Evolutionary conservation across 2,329 filamentous ascomycete genomes (phyloP).

Genomic region (Orbilia brochopaga): DNA sequence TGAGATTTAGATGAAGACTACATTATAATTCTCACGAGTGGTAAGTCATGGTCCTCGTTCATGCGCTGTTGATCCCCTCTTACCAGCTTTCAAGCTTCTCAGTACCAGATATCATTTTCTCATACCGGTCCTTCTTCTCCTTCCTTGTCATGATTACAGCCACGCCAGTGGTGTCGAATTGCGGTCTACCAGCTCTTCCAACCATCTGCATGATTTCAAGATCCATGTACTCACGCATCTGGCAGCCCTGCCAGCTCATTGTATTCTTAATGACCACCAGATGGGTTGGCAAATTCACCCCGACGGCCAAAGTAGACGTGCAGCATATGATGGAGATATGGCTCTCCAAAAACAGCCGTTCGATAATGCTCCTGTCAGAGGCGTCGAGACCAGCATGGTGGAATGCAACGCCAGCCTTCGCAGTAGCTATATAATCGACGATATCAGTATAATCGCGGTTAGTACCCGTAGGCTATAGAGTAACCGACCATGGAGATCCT

Average conservation of each 20-base stretch:
- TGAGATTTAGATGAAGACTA: slow-evolving; percentile 75
- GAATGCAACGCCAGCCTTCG: slow-evolving; percentile 72
- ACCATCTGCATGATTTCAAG: slow-evolving; percentile 91
- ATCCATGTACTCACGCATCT: slow-evolving; percentile 74
- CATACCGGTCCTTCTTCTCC: slow-evolving; percentile 70
- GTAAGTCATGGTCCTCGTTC: not conserved
- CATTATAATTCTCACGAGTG: not conserved
- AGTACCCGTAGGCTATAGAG: slow-evolving; percentile 53
- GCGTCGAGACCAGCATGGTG: slow-evolving; percentile 78
- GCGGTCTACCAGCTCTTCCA: slow-evolving; percentile 79
- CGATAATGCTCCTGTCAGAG: slow-evolving; percentile 70
- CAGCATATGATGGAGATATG: slow-evolving; percentile 83
- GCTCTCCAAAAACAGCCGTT: slow-evolving; percentile 71
- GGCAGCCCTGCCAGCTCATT: slow-evolving; percentile 67
- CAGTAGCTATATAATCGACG: slow-evolving; percentile 36
- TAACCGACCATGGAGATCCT: slow-evolving; percentile 66
- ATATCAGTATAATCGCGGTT: not conserved
- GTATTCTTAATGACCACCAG: slow-evolving; percentile 85
- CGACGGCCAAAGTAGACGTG: slow-evolving; percentile 82
- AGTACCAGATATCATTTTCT: slow-evolving; percentile 74
- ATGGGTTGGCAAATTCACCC: slow-evolving; percentile 82
- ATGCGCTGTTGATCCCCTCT: slow-evolving; percentile 7
- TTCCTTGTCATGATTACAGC: slow-evolving; percentile 79
- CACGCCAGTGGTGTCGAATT: slow-evolving; percentile 77
- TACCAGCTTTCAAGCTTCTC: slow-evolving; percentile 75